Evolutionary conservation across 2,329 filamentous ascomycete genomes (phyloP), one percentile per base, ranked within the genome.

Genomic region (Sporothrix mexicana): DNA sequence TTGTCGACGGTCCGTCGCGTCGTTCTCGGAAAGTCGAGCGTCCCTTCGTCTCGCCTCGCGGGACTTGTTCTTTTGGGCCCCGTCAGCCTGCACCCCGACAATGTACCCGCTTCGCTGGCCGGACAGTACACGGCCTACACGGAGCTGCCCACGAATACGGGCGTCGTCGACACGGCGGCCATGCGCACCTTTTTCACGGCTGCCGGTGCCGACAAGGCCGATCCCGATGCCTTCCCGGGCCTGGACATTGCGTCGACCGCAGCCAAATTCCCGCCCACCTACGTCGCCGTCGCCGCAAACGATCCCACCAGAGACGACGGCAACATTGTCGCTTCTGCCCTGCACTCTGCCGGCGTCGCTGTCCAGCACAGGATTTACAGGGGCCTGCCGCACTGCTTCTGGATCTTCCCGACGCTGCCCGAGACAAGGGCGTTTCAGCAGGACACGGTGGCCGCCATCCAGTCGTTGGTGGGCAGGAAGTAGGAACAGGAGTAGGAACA

Each of bases 331-430:
- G 53, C 7, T 12, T 43, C 36, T 8, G 7, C 43, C 10, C 25
- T 41, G 36, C 1, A 49, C 15, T 10, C 4, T 1, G 30, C n/a
- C 12, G 51, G 67, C 17, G 36, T 57, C 5, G 6, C 49, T 17
- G 49, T 57, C 49, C 43, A 69, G 30, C 17, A 23, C 30, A 23
- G 23, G 36, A n/a, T 23, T 1, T 69, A 69, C 49, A 15, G 12
- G 2, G 67, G 67, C 9, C 67, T 69, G 25, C 67, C 67, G n/a
- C 67, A 69, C 30, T 69, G 67, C 49, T 69, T 69, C n/a, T 69
- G 49, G 67, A 69, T 69, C n/a, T 69, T 69, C 67, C 67, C 67
- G 36, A 69, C 67, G 49, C 51, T 69, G 49, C 49, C 49, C 15
- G 67, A 69, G 30, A 69, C 67, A 6, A 17, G 3, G 8, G n/a